Evolutionary conservation across 768 basidiomycete species (phyloP), one percentile per base, ranked within the genome.

Genomic region (Termitomyces sp.): DNA sequence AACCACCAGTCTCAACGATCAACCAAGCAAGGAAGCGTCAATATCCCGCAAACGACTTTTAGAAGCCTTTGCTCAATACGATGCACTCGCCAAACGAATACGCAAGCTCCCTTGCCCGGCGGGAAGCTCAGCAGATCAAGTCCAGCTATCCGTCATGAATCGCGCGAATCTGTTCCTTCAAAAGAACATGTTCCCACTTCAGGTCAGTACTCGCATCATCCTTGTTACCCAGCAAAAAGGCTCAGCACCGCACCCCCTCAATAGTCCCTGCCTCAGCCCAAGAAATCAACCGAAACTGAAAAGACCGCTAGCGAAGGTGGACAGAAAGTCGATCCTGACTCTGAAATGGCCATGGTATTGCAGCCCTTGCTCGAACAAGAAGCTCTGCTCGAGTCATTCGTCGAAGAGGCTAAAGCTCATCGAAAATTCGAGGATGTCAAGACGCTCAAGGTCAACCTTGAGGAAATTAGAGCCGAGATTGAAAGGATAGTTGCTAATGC

Each of bases 361-460:
- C 94, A 98, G 63, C 94, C 94, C 2, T 74, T 98, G 13, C 80
- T 98, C 16, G 94, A 98, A 71, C 96, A 98, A 70, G 96, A 99
- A 71, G 87, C 89, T 2, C 79, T 98, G 48, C 79, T 99, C 20
- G 91, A 95, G 71, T 80, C 85, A 2, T 98, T 94, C 66, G 84
- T 98, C 8, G 87, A 90, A 63, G 94, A 98, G 69, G 96, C 96
- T 6, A 88, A 87, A 70, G 81, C 85, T 2, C 88, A 88, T 63
- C 79, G 96, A 44, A 98, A 98, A 72, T 98, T 98, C 62, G 96
- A 98, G 71, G 97, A 99, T 67, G 90, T 89, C 14, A 89, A 89
- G 70, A 89, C 88, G 3, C 74, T 99, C 60, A 87, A 90, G 67
- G 69, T 73, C 33, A 95, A 88, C 69, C 70, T 98, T 52, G 77